phyloP scores from a whole-genome alignment of 2,329 filamentous ascomycete genomes.

The Colletotrichum zoysiae region DNA sequence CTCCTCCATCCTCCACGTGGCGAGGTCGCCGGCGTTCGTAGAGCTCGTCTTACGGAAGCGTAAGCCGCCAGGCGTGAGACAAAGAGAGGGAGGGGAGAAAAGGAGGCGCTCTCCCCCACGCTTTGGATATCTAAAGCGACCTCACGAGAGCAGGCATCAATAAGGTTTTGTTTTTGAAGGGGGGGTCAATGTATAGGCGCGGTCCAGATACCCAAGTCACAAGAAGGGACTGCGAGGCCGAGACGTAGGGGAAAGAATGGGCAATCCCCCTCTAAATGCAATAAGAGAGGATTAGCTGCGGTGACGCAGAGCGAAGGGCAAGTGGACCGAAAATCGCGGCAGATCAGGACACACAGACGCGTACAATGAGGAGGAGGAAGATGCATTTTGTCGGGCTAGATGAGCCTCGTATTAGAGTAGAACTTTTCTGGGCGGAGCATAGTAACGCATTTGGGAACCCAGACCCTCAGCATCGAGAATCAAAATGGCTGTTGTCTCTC shows the following conservation, averaged over 20 bases:
- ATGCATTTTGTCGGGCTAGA: not conserved
- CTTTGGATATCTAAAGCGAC: not conserved
- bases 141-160: not conserved
- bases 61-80: not conserved
- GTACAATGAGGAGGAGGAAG: not conserved
- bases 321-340: not conserved
- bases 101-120: not conserved
- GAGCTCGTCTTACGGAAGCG: not conserved
- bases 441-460: not conserved
- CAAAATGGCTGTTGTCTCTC: not conserved
- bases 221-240: not conserved
- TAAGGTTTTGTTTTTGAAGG: not conserved
- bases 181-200: not conserved
- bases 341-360: not conserved
- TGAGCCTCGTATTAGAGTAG: not conserved
- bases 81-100: not conserved
- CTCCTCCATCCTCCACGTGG: not conserved
- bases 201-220: not conserved
- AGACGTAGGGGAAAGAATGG: not conserved
- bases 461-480: not conserved
- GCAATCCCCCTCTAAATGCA: not conserved
- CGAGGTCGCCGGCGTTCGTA: not conserved
- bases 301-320: not conserved
- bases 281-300: not conserved
- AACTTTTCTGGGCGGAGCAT: not conserved